Conservation (phyloP, 768 basidiomycete genomes). For the Mycena polygramma region DNA sequence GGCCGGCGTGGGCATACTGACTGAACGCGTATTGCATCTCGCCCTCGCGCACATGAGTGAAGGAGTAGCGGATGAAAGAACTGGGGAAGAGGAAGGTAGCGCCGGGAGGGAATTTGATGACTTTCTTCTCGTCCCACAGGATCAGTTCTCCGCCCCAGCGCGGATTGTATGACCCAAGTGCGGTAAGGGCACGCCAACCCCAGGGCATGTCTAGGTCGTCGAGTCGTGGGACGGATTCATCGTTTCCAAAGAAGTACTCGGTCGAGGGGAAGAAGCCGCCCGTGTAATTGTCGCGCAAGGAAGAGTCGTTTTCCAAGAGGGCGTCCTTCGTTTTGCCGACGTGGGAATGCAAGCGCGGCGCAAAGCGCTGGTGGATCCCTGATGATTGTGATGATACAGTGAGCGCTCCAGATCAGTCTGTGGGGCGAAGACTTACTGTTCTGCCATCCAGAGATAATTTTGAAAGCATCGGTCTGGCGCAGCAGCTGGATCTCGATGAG, state of each 20-base stretch:
- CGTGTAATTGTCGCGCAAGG: background rate
- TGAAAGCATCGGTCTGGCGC: background rate
- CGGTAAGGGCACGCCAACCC: background rate
- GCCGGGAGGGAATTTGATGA: background rate
- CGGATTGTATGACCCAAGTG: background rate
- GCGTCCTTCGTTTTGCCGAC: background rate
- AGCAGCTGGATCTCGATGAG: background rate
- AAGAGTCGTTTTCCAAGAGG: background rate
- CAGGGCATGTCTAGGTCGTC: slow-evolving; percentile 5
- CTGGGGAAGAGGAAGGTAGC: background rate
- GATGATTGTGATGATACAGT: too few species aligned
- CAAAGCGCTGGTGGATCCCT: background rate
- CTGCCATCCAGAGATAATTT: background rate
- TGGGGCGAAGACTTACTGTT: background rate
- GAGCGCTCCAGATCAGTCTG: too few species aligned
- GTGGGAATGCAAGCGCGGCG: background rate
- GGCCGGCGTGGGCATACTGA: slow-evolving; percentile 7
- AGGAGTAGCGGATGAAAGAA: slow-evolving; percentile 1
- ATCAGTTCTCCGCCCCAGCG: background rate
- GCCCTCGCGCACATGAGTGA: background rate
- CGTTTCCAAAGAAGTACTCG: background rate
- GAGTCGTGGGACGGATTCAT: background rate
- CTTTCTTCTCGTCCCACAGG: slow-evolving; percentile 8
- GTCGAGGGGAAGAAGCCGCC: background rate
- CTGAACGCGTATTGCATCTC: background rate